These are phyloP conservation scores for Aspergillus steynii DNA, from an alignment of 495 filamentous ascomycete species.

Conservation along the genomic window DNA sequence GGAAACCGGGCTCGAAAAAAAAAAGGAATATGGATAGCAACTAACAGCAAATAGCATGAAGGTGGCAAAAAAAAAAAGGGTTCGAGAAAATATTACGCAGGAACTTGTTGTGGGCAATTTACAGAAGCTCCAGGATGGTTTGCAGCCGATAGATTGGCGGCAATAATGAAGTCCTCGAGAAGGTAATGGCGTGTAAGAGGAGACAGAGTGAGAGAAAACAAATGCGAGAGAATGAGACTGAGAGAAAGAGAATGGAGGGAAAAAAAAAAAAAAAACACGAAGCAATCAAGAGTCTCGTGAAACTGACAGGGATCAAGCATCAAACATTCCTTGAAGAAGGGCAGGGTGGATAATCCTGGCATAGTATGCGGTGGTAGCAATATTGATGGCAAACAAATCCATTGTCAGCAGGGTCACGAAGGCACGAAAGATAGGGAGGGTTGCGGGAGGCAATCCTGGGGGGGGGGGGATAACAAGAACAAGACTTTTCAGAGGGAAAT, in stretches of 20 bases:
- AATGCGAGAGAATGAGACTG: conserved; percentile 5
- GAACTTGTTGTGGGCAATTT: neutral
- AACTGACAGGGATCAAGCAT: conserved; percentile 21
- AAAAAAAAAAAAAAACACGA: conserved; percentile 3
- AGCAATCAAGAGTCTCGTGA: conserved; percentile 9
- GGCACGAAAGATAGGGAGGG: neutral
- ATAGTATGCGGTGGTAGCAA: neutral
- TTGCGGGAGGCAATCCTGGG: too few species aligned
- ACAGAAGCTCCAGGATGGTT: neutral
- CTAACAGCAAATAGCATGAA: neutral
- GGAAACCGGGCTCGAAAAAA: neutral
- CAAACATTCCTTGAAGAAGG: neutral
- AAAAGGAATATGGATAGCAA: neutral
- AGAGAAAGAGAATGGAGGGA: conserved; percentile 6
- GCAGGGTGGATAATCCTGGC: neutral
- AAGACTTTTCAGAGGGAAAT: neutral
- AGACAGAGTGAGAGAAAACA: conserved; percentile 5
- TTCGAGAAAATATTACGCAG: neutral
- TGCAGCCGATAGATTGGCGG: neutral
- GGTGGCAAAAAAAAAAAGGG: neutral
- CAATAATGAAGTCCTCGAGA: neutral
- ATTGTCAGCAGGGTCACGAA: neutral
- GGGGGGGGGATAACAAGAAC: neutral
- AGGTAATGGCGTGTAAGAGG: conserved; percentile 1
- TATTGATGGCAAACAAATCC: neutral